Base-by-base conservation (phyloP, 83 land plant genomes). In the Picea abies region DNA sequence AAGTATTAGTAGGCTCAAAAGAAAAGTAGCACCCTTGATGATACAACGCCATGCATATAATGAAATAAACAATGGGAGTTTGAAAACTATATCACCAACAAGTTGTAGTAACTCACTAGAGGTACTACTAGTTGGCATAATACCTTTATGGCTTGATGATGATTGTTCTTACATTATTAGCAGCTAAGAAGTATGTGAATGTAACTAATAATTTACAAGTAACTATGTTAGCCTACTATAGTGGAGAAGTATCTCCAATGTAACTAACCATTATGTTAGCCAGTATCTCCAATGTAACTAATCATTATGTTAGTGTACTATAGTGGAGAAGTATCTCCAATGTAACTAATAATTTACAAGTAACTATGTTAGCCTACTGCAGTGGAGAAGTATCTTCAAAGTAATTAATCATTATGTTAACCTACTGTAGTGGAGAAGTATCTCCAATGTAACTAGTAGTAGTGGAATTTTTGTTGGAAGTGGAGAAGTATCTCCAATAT, bases 61-160 rank as follows among this genome's bases (percentile, higher is more conserved):
- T 32, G 35, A 32, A 41, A 73, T 81, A 70, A 90, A 60, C 56
- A 61, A 29, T 29, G 32, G 64, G 56, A 85, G 88, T 79, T 79
- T 84, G 10, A 88, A 88, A 35, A 87, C 90, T 83, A 58, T n/a
- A n/a, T 86, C 92, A 61, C 88, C 90, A 8, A 71, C 88, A 49
- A 88, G 90, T 76, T 87, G 86, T 81, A 76, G 86, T 47, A 90
- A 89, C 71, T 90, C 90, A 39, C 47, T 88, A 85, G 90, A 90
- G 90, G 92, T 90, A 87, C 47, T 29, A 17, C 19, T 14, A 3
- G 14, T 47, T 81, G 20, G 23, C 47, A 26, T 39, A 4, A 17
- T 8, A 32, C 1, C 35, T 47, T 20, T 41, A 10, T 67, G 49
- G 41, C 47, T 32, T 67, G 19, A 10, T 20, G 5, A 64, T 49